Percentiles rank a stretch among this genome's conserved stretches.
Conservation (phyloP, 2,329 filamentous ascomycete species). For the Trichocomaceae sp. region DNA sequence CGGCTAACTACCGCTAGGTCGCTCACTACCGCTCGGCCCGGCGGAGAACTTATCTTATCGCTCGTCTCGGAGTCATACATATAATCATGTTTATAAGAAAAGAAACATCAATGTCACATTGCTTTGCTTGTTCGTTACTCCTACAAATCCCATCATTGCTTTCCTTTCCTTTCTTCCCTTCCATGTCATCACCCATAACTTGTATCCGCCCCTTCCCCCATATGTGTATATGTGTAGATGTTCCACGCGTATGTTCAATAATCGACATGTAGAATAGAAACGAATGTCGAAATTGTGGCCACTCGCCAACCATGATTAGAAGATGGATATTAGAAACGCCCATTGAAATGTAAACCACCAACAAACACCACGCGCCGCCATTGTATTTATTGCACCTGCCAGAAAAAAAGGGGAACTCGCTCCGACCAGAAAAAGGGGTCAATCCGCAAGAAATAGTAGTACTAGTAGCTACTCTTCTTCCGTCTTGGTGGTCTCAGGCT, state of each 20-base stretch:
- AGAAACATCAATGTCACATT: not conserved
- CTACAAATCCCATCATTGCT: not conserved
- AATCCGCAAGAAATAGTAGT: not conserved
- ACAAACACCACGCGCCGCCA: not conserved
- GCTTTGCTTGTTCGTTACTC: not conserved
- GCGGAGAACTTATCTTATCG: not conserved
- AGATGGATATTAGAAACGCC: conserved; percentile 15
- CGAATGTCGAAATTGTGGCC: not conserved
- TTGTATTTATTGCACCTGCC: not conserved
- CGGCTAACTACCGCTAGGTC: too few relatives aligned
- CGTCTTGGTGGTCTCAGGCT: conserved; percentile 18
- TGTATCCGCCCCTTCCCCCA: not conserved
- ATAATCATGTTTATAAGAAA: not conserved
- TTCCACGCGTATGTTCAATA: not conserved
- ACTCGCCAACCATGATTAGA: conserved; percentile 10
- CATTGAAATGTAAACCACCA: not conserved
- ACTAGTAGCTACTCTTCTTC: conserved; percentile 16
- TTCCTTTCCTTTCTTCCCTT: not conserved
- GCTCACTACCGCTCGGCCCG: not conserved
- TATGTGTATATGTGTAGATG: conserved; percentile 3
- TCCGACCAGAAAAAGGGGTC: too few relatives aligned
- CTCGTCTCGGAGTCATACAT: too few relatives aligned
- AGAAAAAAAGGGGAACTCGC: not conserved
- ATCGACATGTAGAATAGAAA: not conserved
- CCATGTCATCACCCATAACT: not conserved